Percentiles rank a stretch among this genome's conserved stretches.
Evolutionary conservation across 345 rosid genomes (phyloP).

Genomic region (Eucalyptus paniculata): DNA sequence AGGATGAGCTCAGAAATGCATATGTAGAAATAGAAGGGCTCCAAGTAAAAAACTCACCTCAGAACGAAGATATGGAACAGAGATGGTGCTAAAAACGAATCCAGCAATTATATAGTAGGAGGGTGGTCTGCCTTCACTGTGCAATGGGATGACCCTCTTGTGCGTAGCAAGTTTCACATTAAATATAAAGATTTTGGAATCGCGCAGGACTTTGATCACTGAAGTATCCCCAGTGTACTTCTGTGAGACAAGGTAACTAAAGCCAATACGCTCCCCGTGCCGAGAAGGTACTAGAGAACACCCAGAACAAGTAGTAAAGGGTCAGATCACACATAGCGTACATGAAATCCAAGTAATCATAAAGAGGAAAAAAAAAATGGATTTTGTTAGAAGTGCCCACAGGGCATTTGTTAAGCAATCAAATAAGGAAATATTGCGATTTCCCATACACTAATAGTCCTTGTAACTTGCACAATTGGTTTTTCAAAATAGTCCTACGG

Average conservation of each 20-base stretch:
- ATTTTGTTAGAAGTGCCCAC: neutral
- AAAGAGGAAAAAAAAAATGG: neutral
- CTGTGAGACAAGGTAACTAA: constrained; percentile 88
- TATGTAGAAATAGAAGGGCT: neutral
- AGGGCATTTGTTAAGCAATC: neutral
- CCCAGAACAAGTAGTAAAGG: neutral
- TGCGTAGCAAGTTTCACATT: constrained; percentile 71
- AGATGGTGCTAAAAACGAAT: constrained; percentile 69
- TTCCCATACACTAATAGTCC: neutral
- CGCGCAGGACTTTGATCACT: constrained; percentile 62
- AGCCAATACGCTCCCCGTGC: constrained; percentile 87
- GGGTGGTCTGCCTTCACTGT: constrained; percentile 69
- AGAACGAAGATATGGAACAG: constrained; percentile 87
- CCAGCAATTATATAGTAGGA: constrained; percentile 88
- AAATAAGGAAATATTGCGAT: neutral
- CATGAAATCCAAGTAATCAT: neutral
- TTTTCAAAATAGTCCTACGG: neutral
- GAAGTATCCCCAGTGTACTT: constrained; percentile 86
- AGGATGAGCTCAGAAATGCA: neutral
- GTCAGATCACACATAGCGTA: neutral
- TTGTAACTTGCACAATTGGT: neutral
- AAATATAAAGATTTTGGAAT: constrained; percentile 41
- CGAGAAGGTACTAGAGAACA: constrained; percentile 68
- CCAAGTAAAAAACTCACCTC: constrained; percentile 37
- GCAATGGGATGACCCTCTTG: constrained; percentile 78